These are phyloP conservation scores for Glebionis coronaria DNA, from an alignment of 129 eudicot genomes.

Conservation along the genomic window DNA sequence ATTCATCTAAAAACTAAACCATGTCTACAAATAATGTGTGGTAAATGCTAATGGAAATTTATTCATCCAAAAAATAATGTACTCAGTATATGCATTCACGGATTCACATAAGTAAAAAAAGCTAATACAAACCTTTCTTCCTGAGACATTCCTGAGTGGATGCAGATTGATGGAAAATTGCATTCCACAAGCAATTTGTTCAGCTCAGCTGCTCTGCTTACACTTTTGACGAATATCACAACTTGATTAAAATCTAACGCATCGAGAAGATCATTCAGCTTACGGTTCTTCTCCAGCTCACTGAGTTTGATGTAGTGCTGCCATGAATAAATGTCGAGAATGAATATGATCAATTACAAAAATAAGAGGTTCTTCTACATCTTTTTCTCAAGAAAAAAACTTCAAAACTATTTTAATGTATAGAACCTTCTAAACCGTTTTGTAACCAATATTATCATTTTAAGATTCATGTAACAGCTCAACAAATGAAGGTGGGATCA, in stretches of 20 bases:
- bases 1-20: too few species aligned
- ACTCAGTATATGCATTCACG: too few species aligned
- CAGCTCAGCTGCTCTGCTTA: constrained; percentile 95
- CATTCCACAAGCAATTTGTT: constrained; percentile 96
- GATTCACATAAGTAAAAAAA: not conserved
- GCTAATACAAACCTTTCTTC: constrained; percentile 73
- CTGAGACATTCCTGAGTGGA: constrained; percentile 98
- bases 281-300: constrained; percentile 96
- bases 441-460: too few species aligned
- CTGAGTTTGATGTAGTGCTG: constrained; percentile 98
- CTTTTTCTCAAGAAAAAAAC: too few species aligned
- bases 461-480: too few species aligned
- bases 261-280: constrained; percentile 92
- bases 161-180: constrained; percentile 93
- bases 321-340: constrained; percentile 1
- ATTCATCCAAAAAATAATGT: not conserved
- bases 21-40: too few species aligned
- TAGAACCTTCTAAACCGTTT: too few species aligned
- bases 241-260: constrained; percentile 97
- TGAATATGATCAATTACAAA: not conserved
- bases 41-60: not conserved
- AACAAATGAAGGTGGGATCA: too few species aligned
- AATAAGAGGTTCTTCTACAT: not conserved
- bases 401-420: too few species aligned
- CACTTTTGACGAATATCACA: constrained; percentile 95